Percentiles rank a stretch among this genome's conserved stretches.
Conservation (phyloP, 306 rosid genomes). For the Rosa lucieae region DNA sequence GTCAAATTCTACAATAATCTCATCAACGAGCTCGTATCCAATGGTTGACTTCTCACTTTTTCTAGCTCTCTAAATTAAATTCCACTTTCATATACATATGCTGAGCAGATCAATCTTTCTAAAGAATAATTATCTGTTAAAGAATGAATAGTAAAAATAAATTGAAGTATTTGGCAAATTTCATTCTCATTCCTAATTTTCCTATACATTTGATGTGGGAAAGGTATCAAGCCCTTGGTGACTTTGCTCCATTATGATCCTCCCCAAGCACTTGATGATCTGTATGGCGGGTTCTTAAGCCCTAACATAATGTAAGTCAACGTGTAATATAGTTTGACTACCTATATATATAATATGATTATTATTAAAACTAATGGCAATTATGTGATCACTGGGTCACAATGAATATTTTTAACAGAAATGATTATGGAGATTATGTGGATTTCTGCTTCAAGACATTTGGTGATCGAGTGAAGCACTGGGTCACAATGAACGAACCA, state of each 20-base stretch:
- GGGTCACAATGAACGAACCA: conserved; percentile 77
- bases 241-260: conserved; percentile 63
- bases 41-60: conserved; percentile 26
- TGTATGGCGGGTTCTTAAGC: conserved; percentile 56
- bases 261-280: conserved; percentile 63
- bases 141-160: too few species aligned
- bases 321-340: neutral
- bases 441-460: conserved; percentile 63
- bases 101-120: too few species aligned
- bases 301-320: conserved; percentile 45
- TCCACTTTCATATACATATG: neutral
- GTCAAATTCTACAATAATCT: conserved; percentile 52
- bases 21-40: conserved; percentile 49
- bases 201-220: neutral
- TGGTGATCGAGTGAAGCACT: conserved; percentile 70
- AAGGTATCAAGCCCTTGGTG: conserved; percentile 46
- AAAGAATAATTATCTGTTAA: too few species aligned
- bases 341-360: too few species aligned
- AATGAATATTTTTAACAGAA: conserved; percentile 25
- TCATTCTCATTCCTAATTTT: neutral
- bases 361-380: neutral
- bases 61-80: neutral
- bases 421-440: conserved; percentile 51
- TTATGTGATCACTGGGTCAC: too few species aligned
- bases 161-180: too few species aligned